A percentile compares a stretch with the other conserved stretches of the same genome.
phyloP scores from a whole-genome alignment of 371 early-diverging fungal species.

The Zychaea mexicana region DNA sequence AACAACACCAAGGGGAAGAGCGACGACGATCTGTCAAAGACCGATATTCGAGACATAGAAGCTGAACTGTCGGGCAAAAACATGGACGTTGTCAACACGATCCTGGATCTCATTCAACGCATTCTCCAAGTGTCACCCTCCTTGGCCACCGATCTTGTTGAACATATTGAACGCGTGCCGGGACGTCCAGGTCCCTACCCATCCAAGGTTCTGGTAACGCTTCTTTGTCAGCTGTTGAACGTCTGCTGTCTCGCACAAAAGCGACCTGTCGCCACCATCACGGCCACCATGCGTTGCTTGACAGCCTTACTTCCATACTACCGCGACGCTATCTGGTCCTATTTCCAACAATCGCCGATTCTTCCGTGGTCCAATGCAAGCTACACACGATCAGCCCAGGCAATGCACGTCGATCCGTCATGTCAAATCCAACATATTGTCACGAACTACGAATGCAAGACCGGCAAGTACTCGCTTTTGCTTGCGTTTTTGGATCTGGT shows the following conservation, averaged over 20 bases:
- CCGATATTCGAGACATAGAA: conserved; percentile 24
- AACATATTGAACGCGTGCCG: conserved; percentile 29
- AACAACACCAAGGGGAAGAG: not conserved
- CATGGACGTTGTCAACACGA: conserved; percentile 20
- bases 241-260: conserved; percentile 14
- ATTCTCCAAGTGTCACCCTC: conserved; percentile 23
- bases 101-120: conserved; percentile 30
- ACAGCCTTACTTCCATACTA: conserved; percentile 35
- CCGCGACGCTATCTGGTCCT: conserved; percentile 33
- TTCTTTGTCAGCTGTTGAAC: conserved; percentile 28
- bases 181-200: not conserved
- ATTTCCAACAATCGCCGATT: conserved; percentile 30
- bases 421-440: conserved; percentile 37
- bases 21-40: no score
- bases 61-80: conserved; percentile 19
- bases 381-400: conserved; percentile 8
- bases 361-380: conserved; percentile 33
- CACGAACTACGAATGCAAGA: conserved; percentile 30
- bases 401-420: conserved; percentile 9
- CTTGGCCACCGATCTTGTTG: conserved; percentile 20
- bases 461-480: conserved; percentile 35
- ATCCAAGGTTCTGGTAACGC: conserved; percentile 26
- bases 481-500: conserved; percentile 45
- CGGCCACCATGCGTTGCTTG: conserved; percentile 32
- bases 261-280: conserved; percentile 26